Evolutionary conservation across 2,329 filamentous ascomycete species (phyloP), one percentile per base, ranked within the genome.

Genomic region (Hypoxylon rubiginosum): DNA sequence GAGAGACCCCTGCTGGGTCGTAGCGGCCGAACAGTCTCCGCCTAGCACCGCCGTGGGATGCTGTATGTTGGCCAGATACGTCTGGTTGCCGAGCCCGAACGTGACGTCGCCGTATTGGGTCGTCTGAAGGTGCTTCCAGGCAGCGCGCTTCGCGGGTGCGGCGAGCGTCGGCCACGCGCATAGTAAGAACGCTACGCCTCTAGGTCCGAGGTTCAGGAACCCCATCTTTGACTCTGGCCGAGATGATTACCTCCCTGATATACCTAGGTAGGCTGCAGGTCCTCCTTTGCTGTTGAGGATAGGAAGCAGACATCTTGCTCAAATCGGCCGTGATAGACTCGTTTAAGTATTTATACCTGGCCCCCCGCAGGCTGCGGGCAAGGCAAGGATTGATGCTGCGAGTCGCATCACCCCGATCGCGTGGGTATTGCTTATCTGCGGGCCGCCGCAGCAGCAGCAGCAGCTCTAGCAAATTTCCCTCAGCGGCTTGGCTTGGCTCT

Each of bases 1-100:
- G 10, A 66, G 49, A 10, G 65, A 57, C 32, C 58, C 51, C 13
- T 36, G 55, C 9, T 49, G 49, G 24, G 19, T 46, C 1, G 54
- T 43, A 11, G 56, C 58, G 11, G 58, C 56, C 21, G 64, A 58
- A 57, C 50, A 65, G n/a, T 67, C 52, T 15, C 62, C 63, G 39
- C 51, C 46, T 21, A 74, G 39, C 5, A 66, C 41, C 3, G 66
- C 74, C 50, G 75, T 76, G 1, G 79, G 78, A 32, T 79, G 60
- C 39, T 70, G 73, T 7, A 74, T 69, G 56, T 78, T 78, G 1
- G 79, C 78, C 1, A 81, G 67, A 64, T 80, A 81, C 8, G 77
- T 76, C 28, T 73, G 62, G 43, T 79, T 73, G 9, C 79, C 79
- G 2, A 81, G 74, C 30, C 71, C 69, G 62, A 81, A 80, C 30